Conservation (phyloP, 306 rosid species). For the Luffa aegyptiaca region DNA sequence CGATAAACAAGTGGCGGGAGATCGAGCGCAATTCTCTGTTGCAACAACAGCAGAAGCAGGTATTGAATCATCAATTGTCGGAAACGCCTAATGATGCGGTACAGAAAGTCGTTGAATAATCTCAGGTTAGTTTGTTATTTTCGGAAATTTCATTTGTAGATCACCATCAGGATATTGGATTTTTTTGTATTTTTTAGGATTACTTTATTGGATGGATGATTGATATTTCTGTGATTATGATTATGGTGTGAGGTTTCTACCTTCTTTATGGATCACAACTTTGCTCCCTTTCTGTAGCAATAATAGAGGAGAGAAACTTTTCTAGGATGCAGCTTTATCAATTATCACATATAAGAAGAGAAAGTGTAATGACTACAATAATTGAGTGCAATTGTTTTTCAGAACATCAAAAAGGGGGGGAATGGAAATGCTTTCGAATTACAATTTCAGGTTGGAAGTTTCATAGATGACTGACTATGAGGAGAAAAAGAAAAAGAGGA, state of each 20-base stretch:
- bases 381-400: neutral
- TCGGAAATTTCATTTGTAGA: neutral
- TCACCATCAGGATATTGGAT: neutral
- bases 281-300: neutral
- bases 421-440: neutral
- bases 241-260: neutral
- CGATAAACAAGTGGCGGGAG: conserved; percentile 15
- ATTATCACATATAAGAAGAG: neutral
- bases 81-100: neutral
- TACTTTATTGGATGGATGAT: neutral
- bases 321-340: neutral
- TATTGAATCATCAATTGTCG: conserved; percentile 8
- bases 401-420: neutral
- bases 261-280: neutral
- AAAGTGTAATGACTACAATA: neutral
- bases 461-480: neutral
- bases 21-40: conserved; percentile 6
- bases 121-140: conserved; percentile 7
- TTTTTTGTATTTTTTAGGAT: neutral
- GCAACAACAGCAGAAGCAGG: conserved; percentile 7
- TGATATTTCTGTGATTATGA: neutral
- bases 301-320: neutral
- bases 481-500: neutral
- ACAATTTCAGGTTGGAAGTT: neutral
- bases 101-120: conserved; percentile 8